phyloP scores from a whole-genome alignment of 139 green algal genomes.

The Pycnococcus provasolii region DNA sequence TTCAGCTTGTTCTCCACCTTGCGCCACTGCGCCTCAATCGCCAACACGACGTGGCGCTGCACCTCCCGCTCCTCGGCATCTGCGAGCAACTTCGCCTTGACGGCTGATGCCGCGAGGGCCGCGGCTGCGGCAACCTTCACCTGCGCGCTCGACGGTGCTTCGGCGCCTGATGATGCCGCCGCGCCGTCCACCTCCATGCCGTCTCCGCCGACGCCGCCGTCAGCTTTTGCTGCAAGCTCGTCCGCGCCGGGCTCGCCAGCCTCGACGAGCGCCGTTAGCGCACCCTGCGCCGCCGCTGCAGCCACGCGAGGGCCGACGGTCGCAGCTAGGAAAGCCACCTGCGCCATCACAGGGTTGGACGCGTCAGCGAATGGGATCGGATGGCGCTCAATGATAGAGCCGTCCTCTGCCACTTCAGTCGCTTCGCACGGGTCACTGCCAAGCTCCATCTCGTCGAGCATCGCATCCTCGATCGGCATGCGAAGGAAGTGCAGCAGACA shows the following conservation, averaged over 20 bases:
- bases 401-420: too few relatives aligned
- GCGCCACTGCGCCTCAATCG: constrained; percentile 18
- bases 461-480: constrained; percentile 80
- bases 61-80: constrained; percentile 67
- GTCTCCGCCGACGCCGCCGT: constrained; percentile 4
- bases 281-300: constrained; percentile 62
- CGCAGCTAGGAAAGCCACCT: constrained; percentile 59
- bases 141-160: constrained; percentile 21
- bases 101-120: constrained; percentile 50
- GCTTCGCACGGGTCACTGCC: not conserved
- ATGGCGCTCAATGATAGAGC: not conserved
- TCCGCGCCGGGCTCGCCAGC: constrained; percentile 9
- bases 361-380: constrained; percentile 60
- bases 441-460: constrained; percentile 54
- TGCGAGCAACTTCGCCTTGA: constrained; percentile 50
- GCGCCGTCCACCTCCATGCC: not conserved
- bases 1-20: constrained; percentile 38
- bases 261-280: constrained; percentile 58
- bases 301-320: constrained; percentile 70
- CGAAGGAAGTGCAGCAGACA: constrained; percentile 79
- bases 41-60: constrained; percentile 46
- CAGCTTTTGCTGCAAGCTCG: not conserved
- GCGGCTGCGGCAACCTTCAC: constrained; percentile 40
- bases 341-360: constrained; percentile 69
- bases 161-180: not conserved